Evolutionary conservation across 2,329 filamentous ascomycete genomes (phyloP).

Genomic region (Ophiosphaerella herpotricha): DNA sequence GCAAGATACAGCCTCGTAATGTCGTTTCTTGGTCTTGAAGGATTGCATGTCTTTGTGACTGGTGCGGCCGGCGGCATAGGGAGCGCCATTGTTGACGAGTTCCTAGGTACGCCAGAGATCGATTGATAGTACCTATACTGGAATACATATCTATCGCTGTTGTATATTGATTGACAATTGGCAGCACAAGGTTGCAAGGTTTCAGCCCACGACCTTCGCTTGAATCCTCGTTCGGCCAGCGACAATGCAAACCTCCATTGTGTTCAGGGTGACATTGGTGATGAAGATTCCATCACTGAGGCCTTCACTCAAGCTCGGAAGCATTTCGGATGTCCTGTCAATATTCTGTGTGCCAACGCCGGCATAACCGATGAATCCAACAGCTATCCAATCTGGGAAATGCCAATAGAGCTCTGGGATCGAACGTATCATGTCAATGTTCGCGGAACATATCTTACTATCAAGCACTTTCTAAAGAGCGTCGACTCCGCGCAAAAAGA

Average conservation of each 20-base stretch:
- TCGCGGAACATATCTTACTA: conserved; percentile 59
- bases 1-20: conserved; percentile 14
- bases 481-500: conserved; percentile 48
- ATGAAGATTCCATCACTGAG: conserved; percentile 52
- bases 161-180: conserved; percentile 3
- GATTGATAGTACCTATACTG: background rate
- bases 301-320: conserved; percentile 49
- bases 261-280: conserved; percentile 54
- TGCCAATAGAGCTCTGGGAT: conserved; percentile 58
- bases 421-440: conserved; percentile 56
- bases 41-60: conserved; percentile 59
- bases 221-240: conserved; percentile 40
- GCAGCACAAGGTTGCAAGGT: conserved; percentile 60
- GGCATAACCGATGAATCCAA: conserved; percentile 57
- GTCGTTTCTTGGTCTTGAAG: conserved; percentile 56
- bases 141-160: background rate
- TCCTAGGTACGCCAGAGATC: conserved; percentile 49
- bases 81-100: conserved; percentile 55
- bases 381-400: conserved; percentile 58
- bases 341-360: conserved; percentile 60
- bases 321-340: conserved; percentile 54
- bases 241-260: conserved; percentile 44
- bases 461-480: conserved; percentile 59
- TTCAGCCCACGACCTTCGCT: conserved; percentile 56
- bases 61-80: conserved; percentile 60